Evolutionary conservation across 139 green algal genomes (phyloP), one percentile per base, ranked within the genome.

Genomic region (Chlamydomonas sphaeroides): DNA sequence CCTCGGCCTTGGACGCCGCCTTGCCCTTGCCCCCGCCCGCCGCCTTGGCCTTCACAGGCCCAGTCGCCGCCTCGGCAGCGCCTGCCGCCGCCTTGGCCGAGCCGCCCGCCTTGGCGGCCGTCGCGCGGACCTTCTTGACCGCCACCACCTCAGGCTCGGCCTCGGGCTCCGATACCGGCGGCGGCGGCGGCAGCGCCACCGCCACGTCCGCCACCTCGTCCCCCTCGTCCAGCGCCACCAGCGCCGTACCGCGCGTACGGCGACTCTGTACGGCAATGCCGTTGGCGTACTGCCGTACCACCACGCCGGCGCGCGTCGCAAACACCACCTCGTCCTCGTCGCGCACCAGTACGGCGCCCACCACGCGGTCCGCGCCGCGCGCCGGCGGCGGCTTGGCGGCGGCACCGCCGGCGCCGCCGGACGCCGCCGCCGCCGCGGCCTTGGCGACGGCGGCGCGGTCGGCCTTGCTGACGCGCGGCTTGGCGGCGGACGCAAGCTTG

Each of bases 241-340:
- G 17, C 14, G 26, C 6, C 51, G 15, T 61, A 17, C 17, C 51
- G 17, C 15, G 15, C 17, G 51, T 30, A 4, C 4, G 4, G 51
- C 51, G 20, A 17, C 51, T 28, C 38, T 33, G 56, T 48, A 80
- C 56, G 56, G 38, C 10, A 32, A 80, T 59, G 26, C 26, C 36
- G 26, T 80, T 56, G 2, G 65, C 72, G 28, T 0, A 21, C 56
- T 69, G 56, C 28, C 72, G 72, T 68, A 80, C 72, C 26, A 80
- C 36, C 7, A 80, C 72, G 20, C 72, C 72, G 56, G 49, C 51
- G 28, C 38, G 36, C 2, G 36, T 38, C 28, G 56, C 72, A 38
- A 80, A 42, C 49, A 80, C 56, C 56, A 80, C 72, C 57, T 80
- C 68, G 74, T 65, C 90, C 61, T 56, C 72, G 57, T 80, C 72